phyloP scores from a whole-genome alignment of 495 filamentous ascomycete genomes.

The Daldinia decipiens region DNA sequence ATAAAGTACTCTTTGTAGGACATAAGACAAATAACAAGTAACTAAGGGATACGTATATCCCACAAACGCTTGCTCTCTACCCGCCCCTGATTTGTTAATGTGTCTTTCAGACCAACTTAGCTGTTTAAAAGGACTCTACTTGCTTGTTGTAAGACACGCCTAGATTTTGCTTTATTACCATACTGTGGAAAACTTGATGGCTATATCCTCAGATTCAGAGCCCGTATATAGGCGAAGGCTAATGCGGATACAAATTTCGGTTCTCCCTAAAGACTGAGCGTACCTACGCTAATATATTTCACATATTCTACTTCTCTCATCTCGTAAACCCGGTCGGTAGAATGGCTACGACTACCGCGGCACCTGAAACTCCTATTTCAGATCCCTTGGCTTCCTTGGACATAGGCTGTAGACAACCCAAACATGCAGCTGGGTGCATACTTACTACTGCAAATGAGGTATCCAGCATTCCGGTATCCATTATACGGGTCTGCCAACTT shows the following conservation, averaged over 20 bases:
- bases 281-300: neutral
- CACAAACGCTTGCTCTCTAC: no score
- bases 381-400: no score
- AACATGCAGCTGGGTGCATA: no score
- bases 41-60: no score
- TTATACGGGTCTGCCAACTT: conserved; percentile 47
- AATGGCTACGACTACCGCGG: no score
- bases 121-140: neutral
- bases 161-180: neutral
- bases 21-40: neutral
- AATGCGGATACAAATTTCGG: conserved; percentile 54
- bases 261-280: conserved; percentile 23
- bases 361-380: no score
- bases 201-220: neutral
- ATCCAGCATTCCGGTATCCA: conserved; percentile 24
- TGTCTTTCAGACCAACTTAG: no score
- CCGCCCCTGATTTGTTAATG: neutral
- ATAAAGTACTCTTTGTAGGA: neutral
- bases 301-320: conserved; percentile 45
- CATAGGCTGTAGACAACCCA: no score
- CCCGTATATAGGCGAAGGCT: conserved; percentile 10
- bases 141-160: neutral
- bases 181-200: neutral
- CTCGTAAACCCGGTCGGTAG: conserved; percentile 42
- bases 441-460: neutral